Evolutionary conservation across 805 yeast species (phyloP), one percentile per base, ranked within the genome.

Genomic region (Nakazawaea sp.): DNA sequence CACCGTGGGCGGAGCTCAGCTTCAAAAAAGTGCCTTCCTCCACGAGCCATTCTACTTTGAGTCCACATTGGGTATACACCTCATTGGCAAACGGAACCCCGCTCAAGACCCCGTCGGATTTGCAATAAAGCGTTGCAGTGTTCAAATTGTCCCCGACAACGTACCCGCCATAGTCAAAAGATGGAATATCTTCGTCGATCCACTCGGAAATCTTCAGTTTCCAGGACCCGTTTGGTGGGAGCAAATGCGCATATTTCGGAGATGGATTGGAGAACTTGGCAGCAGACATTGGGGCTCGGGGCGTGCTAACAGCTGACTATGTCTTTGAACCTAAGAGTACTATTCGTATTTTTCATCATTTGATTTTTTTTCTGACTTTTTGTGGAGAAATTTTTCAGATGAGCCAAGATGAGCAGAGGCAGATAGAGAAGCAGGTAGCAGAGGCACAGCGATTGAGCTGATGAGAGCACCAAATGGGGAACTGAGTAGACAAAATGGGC

Each of bases 1-100:
- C 70, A 4, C 56, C 52, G 2, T 40, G 45, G 9, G 26, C 27
- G 9, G 47, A 39, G 4, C 63, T 51, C 12, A 81, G 71, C 15
- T 63, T 63, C 20, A 81, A 61, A 40, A 50, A 68, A 0, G 61
- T 62, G 4, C 97, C 97, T 52, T 90, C 97, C 20, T 68, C 51
- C 31, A 67, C 65, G 18, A 68, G 59, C 97, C 97, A 89, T 40
- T 77, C 77, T 11, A 78, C 86, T 4, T 61, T 50, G 25, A 90
- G 55, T 12, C 74, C 74, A 55, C 95, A 82, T 56, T 88, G 96
- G 7, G 65, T 55, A 51, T 78, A 85, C 4, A 89, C 89, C 51
- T 89, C 96, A 35, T 73, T 69, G 3, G 92, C 95, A 59, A 90
- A 90, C 3, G 96, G 95, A 6, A 84, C 75, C 23, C 97, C 97